Base-by-base conservation (phyloP, 345 rosid genomes). In the Euphorbia tirucalli region DNA sequence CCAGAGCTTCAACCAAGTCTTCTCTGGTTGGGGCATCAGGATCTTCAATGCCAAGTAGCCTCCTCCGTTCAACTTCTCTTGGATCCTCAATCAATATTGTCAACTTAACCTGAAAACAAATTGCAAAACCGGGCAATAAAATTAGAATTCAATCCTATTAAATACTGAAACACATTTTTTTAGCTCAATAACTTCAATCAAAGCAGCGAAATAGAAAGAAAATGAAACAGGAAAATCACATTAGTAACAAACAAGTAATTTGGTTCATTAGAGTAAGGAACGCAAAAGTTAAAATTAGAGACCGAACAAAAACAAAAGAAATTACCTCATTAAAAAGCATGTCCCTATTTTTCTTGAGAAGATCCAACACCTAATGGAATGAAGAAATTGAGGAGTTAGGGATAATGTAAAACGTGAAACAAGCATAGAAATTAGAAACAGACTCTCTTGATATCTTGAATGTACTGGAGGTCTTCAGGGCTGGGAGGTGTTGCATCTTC, bases 41-140 rank as follows among this genome's bases (percentile, higher is more conserved):
- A 61, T 87, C 93, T 62, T 90, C 96, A 28, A 94, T 90, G 63
- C 99, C 99, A 60, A 92, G 87, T 68, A 95, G 83, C 68, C 90
- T 89, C 78, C 88, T 87, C 63, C 96, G 83, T 79, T 95, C 99
- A 39, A 88, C 76, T 74, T 95, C 97, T 75, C 99, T 86, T 30
- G 93, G 96, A 64, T 95, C 99, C 84, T 92, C 99, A 41, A 92
- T 95, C 93, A 85, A 81, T 6, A 92, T 46, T 1, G 97, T 90
- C 79, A 95, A 52, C 76, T 89, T 90, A 65, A 92, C 91, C 98
- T 93, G 74, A 64, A 68, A 14, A 11, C 18, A 35, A 15, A 71
- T 68, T 56, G n/a, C 39, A 22, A 77, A 31, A 59, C 43, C 0
- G 43, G 18, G 66, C 15, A 48, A 76, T 14, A 60, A 55, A 46